Conservation (phyloP, 78 protist genomes). For the Guillardia theta region DNA sequence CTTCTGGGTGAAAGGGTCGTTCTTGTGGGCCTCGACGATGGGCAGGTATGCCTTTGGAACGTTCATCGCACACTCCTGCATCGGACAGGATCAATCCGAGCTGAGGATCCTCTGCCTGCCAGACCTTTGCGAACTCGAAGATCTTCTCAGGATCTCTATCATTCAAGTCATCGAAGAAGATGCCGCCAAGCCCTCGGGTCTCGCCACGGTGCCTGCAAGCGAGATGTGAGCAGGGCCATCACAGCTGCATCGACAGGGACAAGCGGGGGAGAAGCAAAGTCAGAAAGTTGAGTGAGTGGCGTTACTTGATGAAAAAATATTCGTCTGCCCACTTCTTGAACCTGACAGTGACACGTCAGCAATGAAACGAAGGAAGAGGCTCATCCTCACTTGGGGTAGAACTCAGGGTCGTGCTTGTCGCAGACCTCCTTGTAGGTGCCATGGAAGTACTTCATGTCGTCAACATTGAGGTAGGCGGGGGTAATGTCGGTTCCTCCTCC, state of each 20-base stretch:
- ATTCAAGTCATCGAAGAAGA: conserved; percentile 63
- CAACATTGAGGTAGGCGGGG: background rate
- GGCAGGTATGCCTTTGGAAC: conserved; percentile 54
- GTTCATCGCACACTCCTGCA: background rate
- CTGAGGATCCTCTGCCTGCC: no score
- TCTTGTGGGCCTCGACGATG: conserved; percentile 10
- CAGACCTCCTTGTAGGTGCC: conserved; percentile 51
- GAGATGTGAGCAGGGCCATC: background rate
- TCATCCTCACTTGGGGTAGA: conserved; percentile 10
- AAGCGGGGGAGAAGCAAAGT: background rate
- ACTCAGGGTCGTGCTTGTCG: conserved; percentile 59
- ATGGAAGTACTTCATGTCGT: conserved; percentile 60
- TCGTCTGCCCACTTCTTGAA: conserved; percentile 62
- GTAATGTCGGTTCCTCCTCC: conserved; percentile 68
- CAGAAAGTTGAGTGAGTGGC: background rate
- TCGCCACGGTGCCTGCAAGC: conserved; percentile 54
- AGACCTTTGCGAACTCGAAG: background rate
- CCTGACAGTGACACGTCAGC: no score
- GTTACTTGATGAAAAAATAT: background rate
- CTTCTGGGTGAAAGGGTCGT: conserved; percentile 50
- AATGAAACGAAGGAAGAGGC: no score
- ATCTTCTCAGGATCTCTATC: conserved; percentile 23
- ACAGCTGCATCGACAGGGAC: background rate
- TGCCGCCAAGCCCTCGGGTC: conserved; percentile 68
- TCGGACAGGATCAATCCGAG: background rate